phyloP scores from a whole-genome alignment of 2,329 filamentous ascomycete species.

The Fusarium solani-melongenae region DNA sequence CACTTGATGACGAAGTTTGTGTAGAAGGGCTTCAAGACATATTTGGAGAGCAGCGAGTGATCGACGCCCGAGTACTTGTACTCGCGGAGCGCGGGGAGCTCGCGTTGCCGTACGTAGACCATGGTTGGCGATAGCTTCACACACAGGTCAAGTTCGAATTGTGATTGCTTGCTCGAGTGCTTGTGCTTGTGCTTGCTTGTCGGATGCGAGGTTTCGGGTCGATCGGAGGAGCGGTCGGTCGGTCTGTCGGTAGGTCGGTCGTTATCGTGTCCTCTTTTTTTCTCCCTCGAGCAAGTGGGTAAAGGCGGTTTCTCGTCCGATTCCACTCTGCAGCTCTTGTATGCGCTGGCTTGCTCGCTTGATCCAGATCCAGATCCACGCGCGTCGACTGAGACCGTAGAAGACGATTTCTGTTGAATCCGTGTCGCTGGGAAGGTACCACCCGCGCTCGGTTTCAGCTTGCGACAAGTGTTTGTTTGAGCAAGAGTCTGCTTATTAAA shows the following conservation, averaged over 20 bases:
- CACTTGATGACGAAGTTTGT: slow-evolving; percentile 91
- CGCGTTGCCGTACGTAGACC: slow-evolving; percentile 95
- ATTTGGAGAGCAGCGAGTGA: slow-evolving; percentile 88
- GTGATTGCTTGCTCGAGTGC: neutral
- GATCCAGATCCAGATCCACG: neutral
- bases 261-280: slow-evolving; percentile 30
- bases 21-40: slow-evolving; percentile 98
- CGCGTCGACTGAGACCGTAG: neutral
- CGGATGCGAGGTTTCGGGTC: slow-evolving; percentile 1
- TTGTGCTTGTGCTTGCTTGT: neutral
- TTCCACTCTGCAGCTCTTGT: slow-evolving; percentile 15
- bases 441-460: neutral
- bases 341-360: slow-evolving; percentile 5
- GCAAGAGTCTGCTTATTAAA: neutral
- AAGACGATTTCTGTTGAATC: neutral
- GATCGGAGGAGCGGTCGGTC: slow-evolving; percentile 7
- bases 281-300: slow-evolving; percentile 23
- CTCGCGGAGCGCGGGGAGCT: slow-evolving; percentile 86
- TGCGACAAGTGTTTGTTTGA: neutral
- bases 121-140: slow-evolving; percentile 60
- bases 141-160: neutral
- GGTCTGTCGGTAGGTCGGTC: slow-evolving; percentile 16
- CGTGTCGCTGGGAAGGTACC: neutral
- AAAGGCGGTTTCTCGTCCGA: slow-evolving; percentile 27
- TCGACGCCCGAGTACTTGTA: slow-evolving; percentile 98